These are phyloP conservation scores for Rhynchosporium secalis DNA, from an alignment of 2,329 filamentous ascomycete genomes.

Conservation along the genomic window DNA sequence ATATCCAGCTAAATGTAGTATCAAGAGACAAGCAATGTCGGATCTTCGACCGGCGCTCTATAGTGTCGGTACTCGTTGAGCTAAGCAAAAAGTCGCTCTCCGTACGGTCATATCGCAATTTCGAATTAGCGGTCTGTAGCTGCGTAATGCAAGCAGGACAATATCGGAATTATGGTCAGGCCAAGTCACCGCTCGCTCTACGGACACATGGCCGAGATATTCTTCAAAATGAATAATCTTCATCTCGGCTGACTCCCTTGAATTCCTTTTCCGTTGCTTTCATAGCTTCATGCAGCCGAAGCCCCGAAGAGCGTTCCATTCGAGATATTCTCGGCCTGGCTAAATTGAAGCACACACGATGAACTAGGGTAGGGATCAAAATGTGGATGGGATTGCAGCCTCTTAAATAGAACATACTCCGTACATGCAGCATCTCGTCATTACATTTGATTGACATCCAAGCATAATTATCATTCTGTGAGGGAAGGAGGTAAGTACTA, in stretches of 20 bases:
- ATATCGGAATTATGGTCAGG: background rate
- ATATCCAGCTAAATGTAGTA: background rate
- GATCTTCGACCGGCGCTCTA: background rate
- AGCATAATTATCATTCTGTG: background rate
- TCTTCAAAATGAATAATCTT: too few relatives aligned
- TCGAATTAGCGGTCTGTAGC: slow-evolving; percentile 3
- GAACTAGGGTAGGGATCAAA: background rate
- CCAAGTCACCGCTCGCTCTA: background rate
- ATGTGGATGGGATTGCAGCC: background rate
- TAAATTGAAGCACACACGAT: slow-evolving; percentile 11
- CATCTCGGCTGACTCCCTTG: slow-evolving; percentile 16
- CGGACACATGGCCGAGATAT: too few relatives aligned
- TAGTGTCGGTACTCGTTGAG: slow-evolving; percentile 9
- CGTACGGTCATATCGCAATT: background rate
- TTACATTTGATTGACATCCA: slow-evolving; percentile 8
- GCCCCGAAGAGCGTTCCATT: slow-evolving; percentile 13
- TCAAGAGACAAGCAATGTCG: background rate
- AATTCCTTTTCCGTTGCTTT: slow-evolving; percentile 9
- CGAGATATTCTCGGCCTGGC: slow-evolving; percentile 20
- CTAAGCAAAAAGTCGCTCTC: background rate
- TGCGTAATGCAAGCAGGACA: background rate
- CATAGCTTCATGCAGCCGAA: slow-evolving; percentile 17
- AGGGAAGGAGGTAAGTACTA: background rate
- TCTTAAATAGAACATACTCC: slow-evolving; percentile 9
- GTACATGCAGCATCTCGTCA: slow-evolving; percentile 14